These are phyloP conservation scores for Auricularia sp. DNA, from an alignment of 768 basidiomycete species.

Conservation along the genomic window DNA sequence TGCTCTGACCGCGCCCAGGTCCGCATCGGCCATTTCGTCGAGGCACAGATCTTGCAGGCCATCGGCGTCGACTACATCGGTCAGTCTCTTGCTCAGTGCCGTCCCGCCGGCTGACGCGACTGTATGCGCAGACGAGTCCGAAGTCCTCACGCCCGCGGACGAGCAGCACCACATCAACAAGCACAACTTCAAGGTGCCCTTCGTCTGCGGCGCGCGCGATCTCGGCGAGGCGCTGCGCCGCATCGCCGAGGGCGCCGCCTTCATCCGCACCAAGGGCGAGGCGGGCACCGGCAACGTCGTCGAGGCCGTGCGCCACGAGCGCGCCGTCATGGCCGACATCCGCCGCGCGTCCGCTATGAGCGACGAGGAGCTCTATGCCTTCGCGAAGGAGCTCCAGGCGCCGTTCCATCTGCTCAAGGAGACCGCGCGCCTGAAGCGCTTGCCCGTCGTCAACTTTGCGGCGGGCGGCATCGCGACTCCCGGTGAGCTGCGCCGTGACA, in stretches of 20 bases:
- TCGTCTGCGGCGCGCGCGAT: constrained; percentile 92
- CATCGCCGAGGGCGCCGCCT: constrained; percentile 94
- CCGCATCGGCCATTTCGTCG: constrained; percentile 95
- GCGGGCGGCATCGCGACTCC: constrained; percentile 92
- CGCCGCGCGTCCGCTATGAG: constrained; percentile 77
- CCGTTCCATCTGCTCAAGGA: constrained; percentile 96
- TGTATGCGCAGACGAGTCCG: constrained; percentile 17
- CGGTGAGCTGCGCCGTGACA: not conserved
- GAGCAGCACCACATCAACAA: constrained; percentile 97
- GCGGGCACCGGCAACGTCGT: constrained; percentile 85
- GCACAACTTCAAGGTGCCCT: constrained; percentile 88
- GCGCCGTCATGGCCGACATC: constrained; percentile 77
- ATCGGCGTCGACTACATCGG: constrained; percentile 96
- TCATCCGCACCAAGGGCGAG: constrained; percentile 97
- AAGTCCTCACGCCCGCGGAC: constrained; percentile 89
- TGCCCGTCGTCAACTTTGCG: constrained; percentile 96
- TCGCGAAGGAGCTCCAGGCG: constrained; percentile 85
- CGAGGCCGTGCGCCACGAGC: constrained; percentile 88
- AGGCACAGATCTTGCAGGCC: constrained; percentile 81
- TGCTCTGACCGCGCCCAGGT: constrained; percentile 59
- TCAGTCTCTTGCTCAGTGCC: constrained; percentile 54
- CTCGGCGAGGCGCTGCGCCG: constrained; percentile 93
- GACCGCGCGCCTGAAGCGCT: constrained; percentile 81
- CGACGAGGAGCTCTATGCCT: constrained; percentile 90
- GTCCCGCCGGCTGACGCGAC: constrained; percentile 34